Evolutionary conservation across 2,329 filamentous ascomycete species (phyloP), one percentile per base, ranked within the genome.

Genomic region (Zopfia rhizophila): DNA sequence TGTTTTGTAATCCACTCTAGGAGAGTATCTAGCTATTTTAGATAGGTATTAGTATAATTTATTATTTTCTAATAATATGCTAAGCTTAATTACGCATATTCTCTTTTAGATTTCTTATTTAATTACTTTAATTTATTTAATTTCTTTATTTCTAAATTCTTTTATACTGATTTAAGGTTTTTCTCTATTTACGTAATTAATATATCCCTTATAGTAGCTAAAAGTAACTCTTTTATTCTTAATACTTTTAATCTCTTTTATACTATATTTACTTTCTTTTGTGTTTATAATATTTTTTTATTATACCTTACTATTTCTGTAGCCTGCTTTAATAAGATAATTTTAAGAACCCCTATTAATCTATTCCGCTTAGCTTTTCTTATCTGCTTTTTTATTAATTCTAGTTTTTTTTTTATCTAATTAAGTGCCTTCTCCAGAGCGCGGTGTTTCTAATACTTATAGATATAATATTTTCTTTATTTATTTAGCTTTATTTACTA

Each of bases 1-100:
- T 39, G 36, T 29, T 22, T 22, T 12, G 36, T 22, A 22, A 39
- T 39, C 36, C 36, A 39, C 36, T 39, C 36, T 17, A 39, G 36
- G 12, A 39, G 36, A 29, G 19, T 39, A 39, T 39, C 36, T 17
- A 39, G 36, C 36, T 29, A 22, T 22, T 37, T 18, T 18, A 37
- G 33, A 37, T 18, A 14, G 16, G 33, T 22, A 18, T 37, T 37
- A 18, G 33, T 18, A 37, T 37, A 37, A 37, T 37, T 37, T 18
- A 37, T 18, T 21, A 12, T 37, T 16, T 12, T 18, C 33, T 37
- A 18, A 21, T 8, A 18, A 37, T 18, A 8, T 18, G 17, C 33
- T 22, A 37, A 10, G 18, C 8, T 22, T 37, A 18, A 18, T 37
- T 24, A 18, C 33, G 33, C 33, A 14, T 8, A 7, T 31, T n/a